These are phyloP conservation scores for Blechomonas ayalai DNA, from an alignment of 208 protist genomes.

Conservation along the genomic window DNA sequence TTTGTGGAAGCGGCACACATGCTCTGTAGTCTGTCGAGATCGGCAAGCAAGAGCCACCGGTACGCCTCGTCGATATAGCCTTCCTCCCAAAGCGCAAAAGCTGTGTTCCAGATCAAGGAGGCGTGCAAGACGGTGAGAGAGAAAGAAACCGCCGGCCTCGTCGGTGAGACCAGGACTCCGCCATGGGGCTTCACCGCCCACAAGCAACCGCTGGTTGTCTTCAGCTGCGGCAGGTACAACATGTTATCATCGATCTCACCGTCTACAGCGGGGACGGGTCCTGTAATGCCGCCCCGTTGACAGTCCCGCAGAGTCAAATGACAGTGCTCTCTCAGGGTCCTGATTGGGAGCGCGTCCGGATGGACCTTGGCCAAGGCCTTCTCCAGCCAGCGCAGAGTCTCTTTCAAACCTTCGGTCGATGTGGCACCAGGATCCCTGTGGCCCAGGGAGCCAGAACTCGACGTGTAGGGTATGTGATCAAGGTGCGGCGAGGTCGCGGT, in stretches of 20 bases:
- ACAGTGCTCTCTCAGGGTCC: constrained; percentile 19
- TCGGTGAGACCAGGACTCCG: too few species aligned
- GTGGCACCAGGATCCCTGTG: too few species aligned
- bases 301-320: not conserved
- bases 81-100: constrained; percentile 44
- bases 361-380: constrained; percentile 33
- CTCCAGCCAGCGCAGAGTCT: constrained; percentile 17
- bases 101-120: constrained; percentile 44
- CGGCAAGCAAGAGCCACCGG: constrained; percentile 36
- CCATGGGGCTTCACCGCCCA: too few species aligned
- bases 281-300: not conserved
- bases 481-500: too few species aligned
- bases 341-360: constrained; percentile 33
- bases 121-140: constrained; percentile 23
- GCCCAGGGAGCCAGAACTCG: too few species aligned
- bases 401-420: too few species aligned
- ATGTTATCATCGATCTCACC: not conserved
- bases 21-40: constrained; percentile 22
- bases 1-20: too few species aligned
- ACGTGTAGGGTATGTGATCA: too few species aligned
- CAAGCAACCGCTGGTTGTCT: not conserved
- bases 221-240: not conserved
- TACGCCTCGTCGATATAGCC: constrained; percentile 47
- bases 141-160: too few species aligned
- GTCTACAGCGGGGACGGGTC: not conserved